Conservation (phyloP, 495 filamentous ascomycete genomes). For the Aspergillus leporis region DNA sequence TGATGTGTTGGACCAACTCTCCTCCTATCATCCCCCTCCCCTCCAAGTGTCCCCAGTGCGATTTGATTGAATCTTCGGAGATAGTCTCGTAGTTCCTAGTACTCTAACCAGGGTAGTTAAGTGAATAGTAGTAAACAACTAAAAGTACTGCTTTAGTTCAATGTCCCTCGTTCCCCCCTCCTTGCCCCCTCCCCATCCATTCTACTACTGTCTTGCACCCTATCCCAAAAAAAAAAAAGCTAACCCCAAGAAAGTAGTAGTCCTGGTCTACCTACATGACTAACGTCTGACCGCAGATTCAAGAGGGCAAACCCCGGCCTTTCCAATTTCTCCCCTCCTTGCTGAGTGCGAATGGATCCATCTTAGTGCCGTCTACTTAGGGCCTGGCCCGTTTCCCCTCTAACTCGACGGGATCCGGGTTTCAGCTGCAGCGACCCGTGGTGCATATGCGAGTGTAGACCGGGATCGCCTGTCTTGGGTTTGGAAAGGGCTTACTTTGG, state of each 20-base stretch:
- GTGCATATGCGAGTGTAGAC: conserved; percentile 28
- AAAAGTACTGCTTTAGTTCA: neutral
- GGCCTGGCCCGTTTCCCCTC: conserved; percentile 8
- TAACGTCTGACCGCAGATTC: neutral
- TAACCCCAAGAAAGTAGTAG: neutral
- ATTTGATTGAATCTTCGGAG: neutral
- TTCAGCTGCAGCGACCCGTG: conserved; percentile 32
- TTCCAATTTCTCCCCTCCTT: conserved; percentile 4
- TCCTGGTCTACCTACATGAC: neutral
- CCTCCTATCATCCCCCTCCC: conserved; percentile 3
- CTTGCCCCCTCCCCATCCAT: neutral
- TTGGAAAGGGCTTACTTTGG: neutral
- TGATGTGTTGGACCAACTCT: conserved; percentile 3
- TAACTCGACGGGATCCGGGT: conserved; percentile 14
- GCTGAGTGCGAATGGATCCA: neutral
- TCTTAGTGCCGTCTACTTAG: neutral
- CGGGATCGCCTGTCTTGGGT: conserved; percentile 3
- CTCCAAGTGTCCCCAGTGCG: neutral
- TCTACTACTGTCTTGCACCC: no score
- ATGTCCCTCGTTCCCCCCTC: neutral
- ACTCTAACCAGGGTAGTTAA: neutral
- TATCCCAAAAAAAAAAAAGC: no score
- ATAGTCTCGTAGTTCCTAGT: neutral
- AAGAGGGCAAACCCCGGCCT: neutral
- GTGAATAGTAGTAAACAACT: neutral